Evolutionary conservation across 2,329 filamentous ascomycete genomes (phyloP).

Genomic region (Cladosporium sphaerospermum): DNA sequence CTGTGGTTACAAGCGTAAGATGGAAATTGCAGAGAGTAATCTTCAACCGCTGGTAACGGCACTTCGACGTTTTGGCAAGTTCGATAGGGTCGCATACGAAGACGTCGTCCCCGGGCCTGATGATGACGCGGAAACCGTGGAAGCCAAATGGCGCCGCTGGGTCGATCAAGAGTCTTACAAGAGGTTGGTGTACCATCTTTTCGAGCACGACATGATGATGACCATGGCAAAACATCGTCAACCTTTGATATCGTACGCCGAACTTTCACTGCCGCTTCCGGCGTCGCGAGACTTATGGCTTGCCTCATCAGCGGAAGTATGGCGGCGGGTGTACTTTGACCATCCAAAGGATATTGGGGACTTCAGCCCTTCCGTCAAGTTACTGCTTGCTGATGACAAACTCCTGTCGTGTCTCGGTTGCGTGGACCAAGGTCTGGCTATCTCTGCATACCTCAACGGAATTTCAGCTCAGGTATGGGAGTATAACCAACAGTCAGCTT

Average conservation of each 20-base stretch:
- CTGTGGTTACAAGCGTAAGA: conserved; percentile 16
- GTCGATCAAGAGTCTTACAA: conserved; percentile 17
- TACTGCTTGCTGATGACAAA: conserved; percentile 11
- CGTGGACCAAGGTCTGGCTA: conserved; percentile 14
- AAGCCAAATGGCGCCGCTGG: conserved; percentile 16
- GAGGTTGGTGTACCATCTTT: conserved; percentile 18
- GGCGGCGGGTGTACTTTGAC: conserved; percentile 11
- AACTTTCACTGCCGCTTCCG: conserved; percentile 17
- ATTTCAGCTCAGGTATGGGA: conserved; percentile 18
- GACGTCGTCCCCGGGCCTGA: neutral
- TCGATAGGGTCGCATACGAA: conserved; percentile 17
- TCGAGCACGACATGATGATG: conserved; percentile 19
- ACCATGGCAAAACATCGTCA: conserved; percentile 18
- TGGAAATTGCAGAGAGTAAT: conserved; percentile 19
- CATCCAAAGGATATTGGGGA: neutral
- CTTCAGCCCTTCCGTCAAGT: conserved; percentile 10
- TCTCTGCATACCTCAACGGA: conserved; percentile 13
- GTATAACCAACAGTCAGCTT: conserved; percentile 15
- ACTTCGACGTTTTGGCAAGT: conserved; percentile 17
- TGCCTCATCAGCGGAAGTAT: conserved; percentile 15
- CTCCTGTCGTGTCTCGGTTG: conserved; percentile 10
- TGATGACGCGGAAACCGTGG: conserved; percentile 9
- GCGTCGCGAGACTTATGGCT: conserved; percentile 16
- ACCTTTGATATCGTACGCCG: conserved; percentile 18
- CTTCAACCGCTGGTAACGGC: conserved; percentile 19